Percentiles rank a stretch among this genome's conserved stretches.
These are phyloP conservation scores for Vicia villosa DNA, from an alignment of 306 rosid species.

Conservation along the genomic window DNA sequence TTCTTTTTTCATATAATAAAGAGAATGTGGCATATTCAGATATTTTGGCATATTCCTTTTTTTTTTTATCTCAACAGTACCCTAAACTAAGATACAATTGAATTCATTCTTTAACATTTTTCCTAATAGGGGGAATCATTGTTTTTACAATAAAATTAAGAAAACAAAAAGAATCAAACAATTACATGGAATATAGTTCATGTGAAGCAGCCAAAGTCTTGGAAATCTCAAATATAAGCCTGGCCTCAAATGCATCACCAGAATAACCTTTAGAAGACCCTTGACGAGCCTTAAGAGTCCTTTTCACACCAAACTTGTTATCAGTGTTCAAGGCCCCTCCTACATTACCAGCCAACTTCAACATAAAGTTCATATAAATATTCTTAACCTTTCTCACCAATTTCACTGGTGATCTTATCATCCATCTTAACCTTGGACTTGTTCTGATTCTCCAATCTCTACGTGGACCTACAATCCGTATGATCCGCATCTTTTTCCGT, in stretches of 20 bases:
- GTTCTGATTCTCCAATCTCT: constrained; percentile 47
- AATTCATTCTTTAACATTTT: no score
- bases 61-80: no score
- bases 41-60: no score
- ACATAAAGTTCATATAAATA: constrained; percentile 48
- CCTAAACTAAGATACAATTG: no score
- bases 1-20: no score
- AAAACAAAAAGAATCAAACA: neutral
- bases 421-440: constrained; percentile 39
- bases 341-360: constrained; percentile 28
- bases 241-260: constrained; percentile 45
- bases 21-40: no score
- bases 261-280: constrained; percentile 6
- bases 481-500: constrained; percentile 35
- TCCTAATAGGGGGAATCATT: no score
- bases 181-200: constrained; percentile 30
- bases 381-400: constrained; percentile 44
- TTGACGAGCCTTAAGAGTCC: constrained; percentile 35
- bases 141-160: neutral
- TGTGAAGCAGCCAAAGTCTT: constrained; percentile 44
- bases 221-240: constrained; percentile 55
- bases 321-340: constrained; percentile 33
- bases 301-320: constrained; percentile 36
- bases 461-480: constrained; percentile 28
- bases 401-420: constrained; percentile 48